phyloP scores from a whole-genome alignment of 2,329 filamentous ascomycete genomes.

The Thelonectria discophora region DNA sequence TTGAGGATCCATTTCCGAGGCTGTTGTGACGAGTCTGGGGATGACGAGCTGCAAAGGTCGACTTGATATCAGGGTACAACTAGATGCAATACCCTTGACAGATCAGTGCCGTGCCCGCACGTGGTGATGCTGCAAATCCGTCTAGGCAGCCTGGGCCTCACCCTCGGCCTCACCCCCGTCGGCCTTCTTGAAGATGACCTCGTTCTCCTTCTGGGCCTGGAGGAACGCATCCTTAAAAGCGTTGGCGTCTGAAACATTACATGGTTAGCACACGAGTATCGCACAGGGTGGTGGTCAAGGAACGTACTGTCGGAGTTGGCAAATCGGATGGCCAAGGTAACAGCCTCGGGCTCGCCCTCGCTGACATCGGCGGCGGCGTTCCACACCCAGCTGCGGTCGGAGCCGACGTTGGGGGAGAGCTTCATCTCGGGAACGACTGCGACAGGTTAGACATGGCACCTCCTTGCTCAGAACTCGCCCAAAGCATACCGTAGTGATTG shows the following conservation, averaged over 20 bases:
- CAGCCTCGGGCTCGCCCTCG: slow-evolving; percentile 95
- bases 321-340: slow-evolving; percentile 96
- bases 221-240: slow-evolving; percentile 97
- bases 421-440: slow-evolving; percentile 98
- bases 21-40: slow-evolving; percentile 37
- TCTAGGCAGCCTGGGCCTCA: slow-evolving; percentile 37
- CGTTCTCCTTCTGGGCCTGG: slow-evolving; percentile 96
- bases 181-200: slow-evolving; percentile 76
- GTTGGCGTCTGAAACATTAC: slow-evolving; percentile 79
- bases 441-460: slow-evolving; percentile 11
- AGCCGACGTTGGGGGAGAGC: slow-evolving; percentile 96
- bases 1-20: slow-evolving; percentile 26
- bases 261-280: slow-evolving; percentile 31
- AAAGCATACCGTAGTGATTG: slow-evolving; percentile 92
- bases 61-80: slow-evolving; percentile 23
- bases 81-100: slow-evolving; percentile 9
- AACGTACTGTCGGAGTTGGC: slow-evolving; percentile 94
- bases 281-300: background rate
- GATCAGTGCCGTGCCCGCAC: slow-evolving; percentile 26
- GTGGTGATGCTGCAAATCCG: slow-evolving; percentile 21
- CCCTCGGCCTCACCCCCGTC: slow-evolving; percentile 40
- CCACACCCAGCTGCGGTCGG: slow-evolving; percentile 99
- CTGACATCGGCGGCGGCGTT: slow-evolving; percentile 97
- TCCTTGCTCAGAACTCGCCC: background rate
- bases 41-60: slow-evolving; percentile 19